Evolutionary conservation across 345 rosid genomes (phyloP).

Genomic region (Erodium maritimum): DNA sequence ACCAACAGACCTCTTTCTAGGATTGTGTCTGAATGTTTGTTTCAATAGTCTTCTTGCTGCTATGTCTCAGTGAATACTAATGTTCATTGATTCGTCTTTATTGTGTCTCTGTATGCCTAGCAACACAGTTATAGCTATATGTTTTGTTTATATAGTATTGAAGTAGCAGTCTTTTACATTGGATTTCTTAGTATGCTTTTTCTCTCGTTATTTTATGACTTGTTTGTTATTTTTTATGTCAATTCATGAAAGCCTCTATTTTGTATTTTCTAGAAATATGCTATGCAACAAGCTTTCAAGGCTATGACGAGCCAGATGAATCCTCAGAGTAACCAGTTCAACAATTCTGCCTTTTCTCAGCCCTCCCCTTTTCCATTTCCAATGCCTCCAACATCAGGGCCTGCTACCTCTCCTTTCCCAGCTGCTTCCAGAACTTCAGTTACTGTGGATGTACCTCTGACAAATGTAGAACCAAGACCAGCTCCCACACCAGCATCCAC

Average conservation of each 20-base stretch:
- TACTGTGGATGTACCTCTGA: constrained; percentile 57
- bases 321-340: constrained; percentile 50
- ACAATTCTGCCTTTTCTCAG: constrained; percentile 38
- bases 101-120: too few relatives aligned
- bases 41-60: too few relatives aligned
- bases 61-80: too few relatives aligned
- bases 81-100: too few relatives aligned
- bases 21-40: too few relatives aligned
- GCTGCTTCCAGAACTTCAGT: constrained; percentile 38
- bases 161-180: not conserved
- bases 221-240: not conserved
- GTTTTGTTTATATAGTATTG: too few relatives aligned
- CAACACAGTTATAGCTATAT: too few relatives aligned
- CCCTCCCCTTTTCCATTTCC: constrained; percentile 54
- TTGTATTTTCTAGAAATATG: constrained; percentile 50
- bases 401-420: constrained; percentile 31
- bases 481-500: constrained; percentile 30
- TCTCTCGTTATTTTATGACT: not conserved
- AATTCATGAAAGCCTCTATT: not conserved
- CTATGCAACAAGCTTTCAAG: constrained; percentile 92
- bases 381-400: constrained; percentile 32
- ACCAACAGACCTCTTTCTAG: too few relatives aligned
- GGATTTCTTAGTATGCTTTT: not conserved
- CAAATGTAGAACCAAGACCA: constrained; percentile 51
- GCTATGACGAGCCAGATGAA: constrained; percentile 81